Evolutionary conservation across 108 stramenopile genomes (phyloP), one percentile per base, ranked within the genome.

Genomic region (Cyclotella kingstonii): DNA sequence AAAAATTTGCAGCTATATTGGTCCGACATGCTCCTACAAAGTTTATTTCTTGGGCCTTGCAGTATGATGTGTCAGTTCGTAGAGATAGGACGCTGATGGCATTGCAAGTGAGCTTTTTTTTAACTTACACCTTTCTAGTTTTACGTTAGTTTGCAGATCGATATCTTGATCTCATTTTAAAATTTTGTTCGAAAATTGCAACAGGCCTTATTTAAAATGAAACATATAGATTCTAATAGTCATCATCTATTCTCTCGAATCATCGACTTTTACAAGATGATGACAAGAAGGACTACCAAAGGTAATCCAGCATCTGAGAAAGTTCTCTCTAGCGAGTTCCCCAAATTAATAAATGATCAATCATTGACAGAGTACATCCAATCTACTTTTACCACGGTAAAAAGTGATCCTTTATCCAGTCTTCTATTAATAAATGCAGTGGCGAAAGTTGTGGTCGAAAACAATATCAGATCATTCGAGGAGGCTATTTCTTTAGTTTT

Each of bases 61-160:
- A 85, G 47, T 96, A 89, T 69, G 98, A 99, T 69, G 97, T 96
- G 15, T 77, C 89, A 2, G 61, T 95, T 59, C 82, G 95, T 38
- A 79, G 96, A 43, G 94, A 87, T 39, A 98, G 97, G 76, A 66
- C 63, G 54, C 39, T 97, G 42, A 63, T 95, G 82, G 96, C 96
- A 2, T 47, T 95, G 34, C 86, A 93, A 55, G 93, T 77, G 52
- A 66, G 70, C n/a, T 3, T 23, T 40, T 60, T 14, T 1, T 52
- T 46, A 22, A 47, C 48, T 12, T 8, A 28, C 33, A 25, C 21
- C 33, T 8, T 12, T 14, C 19, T 50, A 12, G 6, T 3, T 7
- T 25, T 23, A n/a, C n/a, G n/a, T n/a, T n/a, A n/a, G n/a, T n/a
- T n/a, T n/a, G n/a, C n/a, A n/a, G n/a, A n/a, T n/a, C n/a, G n/a